Evolutionary conservation across 768 basidiomycete species (phyloP).

Genomic region (Pleurotus sapidus): DNA sequence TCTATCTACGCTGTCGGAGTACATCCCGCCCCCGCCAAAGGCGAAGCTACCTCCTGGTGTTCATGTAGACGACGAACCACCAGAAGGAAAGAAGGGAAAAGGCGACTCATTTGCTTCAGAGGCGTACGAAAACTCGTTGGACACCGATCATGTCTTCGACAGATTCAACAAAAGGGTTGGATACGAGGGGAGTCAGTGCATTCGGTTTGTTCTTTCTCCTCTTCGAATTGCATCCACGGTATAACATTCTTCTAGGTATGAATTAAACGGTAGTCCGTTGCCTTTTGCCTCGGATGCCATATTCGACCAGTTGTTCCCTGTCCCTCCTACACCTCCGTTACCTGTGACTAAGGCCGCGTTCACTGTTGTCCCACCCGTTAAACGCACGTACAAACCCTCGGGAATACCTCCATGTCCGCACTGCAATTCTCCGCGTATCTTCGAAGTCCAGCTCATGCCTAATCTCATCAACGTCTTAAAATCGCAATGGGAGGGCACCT

Average conservation of each 20-base stretch:
- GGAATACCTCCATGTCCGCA: slow-evolving; percentile 61
- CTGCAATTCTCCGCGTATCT: slow-evolving; percentile 69
- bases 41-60: slow-evolving; percentile 40
- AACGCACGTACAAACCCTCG: slow-evolving; percentile 52
- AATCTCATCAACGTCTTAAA: slow-evolving; percentile 79
- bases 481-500: slow-evolving; percentile 17
- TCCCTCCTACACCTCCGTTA: slow-evolving; percentile 37
- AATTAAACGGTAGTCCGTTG: slow-evolving; percentile 79
- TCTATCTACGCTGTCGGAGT: slow-evolving; percentile 73
- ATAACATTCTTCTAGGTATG: slow-evolving; percentile 57
- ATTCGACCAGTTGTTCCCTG: slow-evolving; percentile 74
- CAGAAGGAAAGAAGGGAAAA: slow-evolving; percentile 30
- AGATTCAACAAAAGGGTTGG: slow-evolving; percentile 73
- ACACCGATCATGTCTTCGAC: slow-evolving; percentile 85
- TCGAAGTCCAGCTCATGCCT: slow-evolving; percentile 95
- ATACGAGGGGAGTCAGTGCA: slow-evolving; percentile 77
- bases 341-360: slow-evolving; percentile 62
- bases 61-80: slow-evolving; percentile 36
- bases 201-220: slow-evolving; percentile 58
- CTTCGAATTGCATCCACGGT: neutral
- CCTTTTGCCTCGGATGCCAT: slow-evolving; percentile 80
- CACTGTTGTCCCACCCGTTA: slow-evolving; percentile 46
- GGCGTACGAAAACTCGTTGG: slow-evolving; percentile 75
- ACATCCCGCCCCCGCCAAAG: slow-evolving; percentile 58
- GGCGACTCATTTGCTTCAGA: slow-evolving; percentile 63